These are phyloP conservation scores for Xylaria castorea DNA, from an alignment of 495 filamentous ascomycete genomes.

Conservation along the genomic window DNA sequence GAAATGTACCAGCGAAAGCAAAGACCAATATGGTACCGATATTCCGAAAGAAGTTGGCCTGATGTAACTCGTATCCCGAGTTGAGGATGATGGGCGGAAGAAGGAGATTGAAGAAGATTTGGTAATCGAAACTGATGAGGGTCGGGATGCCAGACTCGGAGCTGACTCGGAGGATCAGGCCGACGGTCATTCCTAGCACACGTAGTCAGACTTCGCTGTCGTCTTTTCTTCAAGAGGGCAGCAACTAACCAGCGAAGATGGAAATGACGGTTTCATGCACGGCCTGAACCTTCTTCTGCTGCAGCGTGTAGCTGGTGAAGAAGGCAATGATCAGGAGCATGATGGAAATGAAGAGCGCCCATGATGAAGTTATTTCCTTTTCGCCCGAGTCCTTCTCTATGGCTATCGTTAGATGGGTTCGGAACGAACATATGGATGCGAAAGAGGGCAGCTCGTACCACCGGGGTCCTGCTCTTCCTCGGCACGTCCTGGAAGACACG, in stretches of 20 bases:
- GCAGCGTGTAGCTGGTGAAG: constrained; percentile 95
- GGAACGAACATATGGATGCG: constrained; percentile 20
- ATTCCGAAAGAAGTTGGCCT: constrained; percentile 98
- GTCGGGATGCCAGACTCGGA: constrained; percentile 81
- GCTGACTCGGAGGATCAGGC: constrained; percentile 82
- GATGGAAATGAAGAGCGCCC: constrained; percentile 96
- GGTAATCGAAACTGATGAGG: constrained; percentile 93
- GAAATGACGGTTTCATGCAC: constrained; percentile 98
- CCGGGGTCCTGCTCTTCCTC: constrained; percentile 58
- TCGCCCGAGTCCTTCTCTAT: constrained; percentile 59
- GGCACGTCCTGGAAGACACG: constrained; percentile 49
- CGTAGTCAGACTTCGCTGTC: constrained; percentile 15
- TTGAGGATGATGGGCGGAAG: constrained; percentile 97
- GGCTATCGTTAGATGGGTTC: constrained; percentile 34
- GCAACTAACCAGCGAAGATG: constrained; percentile 86
- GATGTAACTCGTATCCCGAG: constrained; percentile 96
- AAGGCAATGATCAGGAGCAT: constrained; percentile 90
- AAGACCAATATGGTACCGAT: constrained; percentile 99
- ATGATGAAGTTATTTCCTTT: constrained; percentile 92
- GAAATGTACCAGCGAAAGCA: constrained; percentile 95
- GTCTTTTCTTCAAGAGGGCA: constrained; percentile 2
- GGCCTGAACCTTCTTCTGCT: constrained; percentile 93
- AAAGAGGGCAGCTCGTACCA: constrained; percentile 45
- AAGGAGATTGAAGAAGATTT: constrained; percentile 98
- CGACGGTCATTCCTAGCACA: constrained; percentile 87